These are phyloP conservation scores for Puccinia triticina DNA, from an alignment of 1,284 basidiomycete species.

Conservation along the genomic window DNA sequence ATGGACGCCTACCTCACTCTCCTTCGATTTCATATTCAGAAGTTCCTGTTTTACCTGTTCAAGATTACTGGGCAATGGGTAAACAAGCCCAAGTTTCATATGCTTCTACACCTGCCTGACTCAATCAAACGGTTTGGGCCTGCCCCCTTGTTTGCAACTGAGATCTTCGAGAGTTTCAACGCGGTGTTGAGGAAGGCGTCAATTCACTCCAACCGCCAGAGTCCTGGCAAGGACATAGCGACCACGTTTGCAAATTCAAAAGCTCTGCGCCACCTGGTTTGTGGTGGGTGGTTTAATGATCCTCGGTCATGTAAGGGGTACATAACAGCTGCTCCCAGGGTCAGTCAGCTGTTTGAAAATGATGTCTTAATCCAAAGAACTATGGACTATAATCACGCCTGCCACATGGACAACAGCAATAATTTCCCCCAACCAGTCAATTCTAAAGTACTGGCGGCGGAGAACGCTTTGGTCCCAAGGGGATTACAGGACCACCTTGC, in stretches of 20 bases:
- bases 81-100: too few species aligned
- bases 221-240: too few species aligned
- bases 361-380: background rate
- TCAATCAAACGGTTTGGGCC: slow-evolving; percentile 21
- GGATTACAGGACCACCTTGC: too few species aligned
- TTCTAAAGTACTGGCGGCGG: too few species aligned
- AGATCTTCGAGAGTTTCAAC: slow-evolving; percentile 6
- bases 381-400: background rate
- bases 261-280: too few species aligned
- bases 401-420: too few species aligned
- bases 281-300: slow-evolving; percentile 58
- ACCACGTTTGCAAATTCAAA: too few species aligned
- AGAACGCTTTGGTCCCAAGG: too few species aligned
- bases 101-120: slow-evolving; percentile 13
- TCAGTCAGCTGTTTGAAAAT: background rate
- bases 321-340: background rate
- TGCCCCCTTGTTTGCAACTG: slow-evolving; percentile 10
- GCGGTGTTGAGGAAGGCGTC: background rate
- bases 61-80: background rate
- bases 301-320: background rate
- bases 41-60: background rate
- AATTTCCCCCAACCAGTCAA: too few species aligned
- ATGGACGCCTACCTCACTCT: slow-evolving; percentile 59
- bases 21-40: slow-evolving; percentile 22
- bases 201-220: slow-evolving; percentile 3